Evolutionary conservation across 1,284 basidiomycete species (phyloP).

Genomic region (Trametes sp.): DNA sequence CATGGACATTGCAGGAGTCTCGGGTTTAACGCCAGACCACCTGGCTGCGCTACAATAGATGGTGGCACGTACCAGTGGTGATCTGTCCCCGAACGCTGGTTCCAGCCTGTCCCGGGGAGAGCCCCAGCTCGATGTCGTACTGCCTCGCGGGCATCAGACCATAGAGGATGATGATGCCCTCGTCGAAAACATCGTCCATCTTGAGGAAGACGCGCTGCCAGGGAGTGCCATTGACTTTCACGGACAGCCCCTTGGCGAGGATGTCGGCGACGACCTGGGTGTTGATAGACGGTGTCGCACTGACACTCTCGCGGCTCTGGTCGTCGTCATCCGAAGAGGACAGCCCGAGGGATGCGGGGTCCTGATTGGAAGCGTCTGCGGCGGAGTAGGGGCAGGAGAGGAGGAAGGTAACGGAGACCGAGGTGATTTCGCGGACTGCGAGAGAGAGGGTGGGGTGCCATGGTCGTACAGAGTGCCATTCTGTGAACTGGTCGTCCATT

Average conservation of each 20-base stretch:
- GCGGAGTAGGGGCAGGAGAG: constrained; percentile 62
- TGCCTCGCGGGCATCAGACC: constrained; percentile 81
- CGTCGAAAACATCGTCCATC: constrained; percentile 77
- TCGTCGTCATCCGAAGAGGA: constrained; percentile 48
- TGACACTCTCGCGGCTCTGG: constrained; percentile 49
- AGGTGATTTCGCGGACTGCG: constrained; percentile 78
- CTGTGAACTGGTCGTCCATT: constrained; percentile 34
- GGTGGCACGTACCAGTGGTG: constrained; percentile 57
- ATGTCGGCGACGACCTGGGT: constrained; percentile 67
- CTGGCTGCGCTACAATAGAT: neutral
- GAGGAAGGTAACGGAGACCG: constrained; percentile 81
- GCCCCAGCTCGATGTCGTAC: constrained; percentile 80
- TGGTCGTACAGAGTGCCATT: constrained; percentile 78
- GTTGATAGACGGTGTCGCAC: constrained; percentile 29
- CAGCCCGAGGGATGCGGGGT: constrained; percentile 53
- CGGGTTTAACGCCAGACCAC: constrained; percentile 7
- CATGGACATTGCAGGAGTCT: constrained; percentile 6
- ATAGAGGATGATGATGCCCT: constrained; percentile 83
- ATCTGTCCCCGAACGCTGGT: constrained; percentile 62
- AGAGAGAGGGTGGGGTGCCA: constrained; percentile 75
- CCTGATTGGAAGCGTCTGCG: constrained; percentile 44
- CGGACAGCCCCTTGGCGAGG: constrained; percentile 73
- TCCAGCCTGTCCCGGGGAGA: constrained; percentile 66
- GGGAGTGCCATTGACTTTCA: constrained; percentile 76
- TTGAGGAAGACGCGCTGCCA: constrained; percentile 82